Base-by-base conservation (phyloP, 345 rosid genomes). In the Arabidopsis arenosa region DNA sequence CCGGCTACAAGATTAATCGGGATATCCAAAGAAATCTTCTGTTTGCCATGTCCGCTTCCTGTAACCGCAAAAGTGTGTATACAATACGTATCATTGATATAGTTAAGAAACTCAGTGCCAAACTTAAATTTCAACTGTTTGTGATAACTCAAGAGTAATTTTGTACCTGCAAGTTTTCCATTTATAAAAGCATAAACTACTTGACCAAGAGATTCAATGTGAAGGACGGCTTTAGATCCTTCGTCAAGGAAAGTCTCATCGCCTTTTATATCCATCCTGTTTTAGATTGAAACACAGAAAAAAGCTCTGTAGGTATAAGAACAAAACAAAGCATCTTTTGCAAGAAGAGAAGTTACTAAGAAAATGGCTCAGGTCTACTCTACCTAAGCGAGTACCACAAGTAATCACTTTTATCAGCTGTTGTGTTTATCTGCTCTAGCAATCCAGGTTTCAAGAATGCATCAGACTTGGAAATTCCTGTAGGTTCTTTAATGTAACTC, bases 381-480 rank as follows among this genome's bases (percentile, higher is more conserved):
- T 83, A 94, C 98, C 96, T 89, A 71, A 84, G 72, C 5, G 97
- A 92, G 80, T 94, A 94, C 98, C 98, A 94, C 69, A 94, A 75
- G 87, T 87, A 94, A 67, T 94, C 97, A 36, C 92, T 94, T 79
- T 79, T 68, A 76, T 94, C 97, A 63, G 95, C 89, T 59, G 97
- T 90, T 18, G 96, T 90, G 80, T 88, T 86, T 73, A 94, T 87
- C 82, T 94, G 96, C 80, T 94, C 98, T 70, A 89, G 28, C 65
- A 94, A 80, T 80, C 97, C 98, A 62, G 60, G 74, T 84, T 83
- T 89, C 62, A 75, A 48, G 57, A 86, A 86, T 63, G 96, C 88
- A 75, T 82, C 83, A 1, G 72, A 68, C 81, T 87, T 89, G 58
- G 97, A 87, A 68, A 90, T 89, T 36, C 97, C 98, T 17, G 90